These are phyloP conservation scores for Peronospora belbahrii DNA, from an alignment of 352 stramenopile genomes.

Conservation along the genomic window DNA sequence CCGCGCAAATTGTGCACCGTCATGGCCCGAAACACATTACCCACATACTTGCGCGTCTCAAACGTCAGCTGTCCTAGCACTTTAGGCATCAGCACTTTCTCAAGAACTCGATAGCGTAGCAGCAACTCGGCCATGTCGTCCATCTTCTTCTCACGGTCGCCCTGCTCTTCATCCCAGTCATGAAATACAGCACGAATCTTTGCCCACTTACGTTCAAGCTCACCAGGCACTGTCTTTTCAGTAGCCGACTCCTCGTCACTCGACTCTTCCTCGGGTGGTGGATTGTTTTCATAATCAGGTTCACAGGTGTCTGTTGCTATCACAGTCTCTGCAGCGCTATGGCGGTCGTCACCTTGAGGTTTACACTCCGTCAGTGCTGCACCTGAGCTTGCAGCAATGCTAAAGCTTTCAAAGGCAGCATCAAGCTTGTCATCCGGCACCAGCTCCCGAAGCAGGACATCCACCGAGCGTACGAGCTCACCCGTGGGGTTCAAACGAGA, in stretches of 20 bases:
- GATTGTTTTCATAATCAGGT: constrained; percentile 20
- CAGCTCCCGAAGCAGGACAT: constrained; percentile 48
- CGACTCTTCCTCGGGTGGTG: constrained; percentile 38
- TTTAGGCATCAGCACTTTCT: constrained; percentile 66
- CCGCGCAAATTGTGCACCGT: constrained; percentile 58
- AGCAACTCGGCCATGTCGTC: constrained; percentile 70
- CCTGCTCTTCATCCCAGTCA: constrained; percentile 61
- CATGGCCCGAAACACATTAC: constrained; percentile 68
- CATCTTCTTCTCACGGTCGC: constrained; percentile 72
- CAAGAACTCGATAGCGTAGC: constrained; percentile 59
- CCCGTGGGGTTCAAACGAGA: constrained; percentile 57
- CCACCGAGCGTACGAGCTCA: constrained; percentile 65
- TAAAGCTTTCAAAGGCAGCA: constrained; percentile 39
- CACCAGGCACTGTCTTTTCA: constrained; percentile 60
- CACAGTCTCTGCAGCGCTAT: constrained; percentile 21
- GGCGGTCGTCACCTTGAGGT: constrained; percentile 11
- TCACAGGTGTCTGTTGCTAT: constrained; percentile 15
- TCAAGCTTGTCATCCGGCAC: constrained; percentile 56
- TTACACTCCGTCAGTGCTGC: constrained; percentile 15
- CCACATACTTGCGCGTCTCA: constrained; percentile 77
- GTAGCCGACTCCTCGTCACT: constrained; percentile 45
- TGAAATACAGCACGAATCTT: constrained; percentile 74
- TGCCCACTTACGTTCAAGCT: constrained; percentile 65
- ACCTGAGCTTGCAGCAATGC: constrained; percentile 26
- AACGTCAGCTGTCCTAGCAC: constrained; percentile 69